Evolutionary conservation across 2,329 filamentous ascomycete genomes (phyloP), one percentile per base, ranked within the genome.

Genomic region (Dactylellina leptospora): DNA sequence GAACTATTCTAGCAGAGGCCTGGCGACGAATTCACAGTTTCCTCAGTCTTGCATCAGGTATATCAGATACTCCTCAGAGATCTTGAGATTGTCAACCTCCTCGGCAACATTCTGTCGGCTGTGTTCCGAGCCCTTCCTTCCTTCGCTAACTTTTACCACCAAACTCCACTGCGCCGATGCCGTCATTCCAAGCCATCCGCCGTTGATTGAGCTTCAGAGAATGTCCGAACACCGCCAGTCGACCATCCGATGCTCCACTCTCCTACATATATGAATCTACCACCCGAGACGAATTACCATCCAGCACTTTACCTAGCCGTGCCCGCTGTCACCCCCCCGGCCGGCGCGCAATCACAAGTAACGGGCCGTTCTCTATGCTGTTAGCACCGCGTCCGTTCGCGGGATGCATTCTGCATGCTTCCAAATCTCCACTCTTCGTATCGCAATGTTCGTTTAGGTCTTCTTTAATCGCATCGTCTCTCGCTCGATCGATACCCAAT

Each of bases 401-500:
- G 59, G 68, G 68, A 45, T 59, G 68, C 68, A 64, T 72, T 47
- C 50, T 72, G 68, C 68, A 72, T 63, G 59, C 68, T 42, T 72
- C 68, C 25, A 72, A 72, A 72, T 72, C 68, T 72, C 68, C 68
- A 64, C 68, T 72, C 68, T 60, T 72, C 55, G 36, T 33, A 40
- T 72, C 68, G 16, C 68, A 72, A 64, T 72, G 68, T 44, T 64
- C 59, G 20, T 44, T 72, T 64, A 72, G 36, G 50, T 53, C 38
- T 40, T 54, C 59, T n/a, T n/a, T n/a, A n/a, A n/a, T n/a, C 11
- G 30, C 64, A 28, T 64, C 68, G 11, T 47, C 68, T 13, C 22
- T 64, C 38, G 40, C 28, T 33, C 68, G 59, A n/a, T 53, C 68
- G 28, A 25, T 62, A 58, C 56, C 48, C 20, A 20, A 25, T 47